Base-by-base conservation (phyloP, 2,329 filamentous ascomycete species). In the Chaetothyriales sp. region DNA sequence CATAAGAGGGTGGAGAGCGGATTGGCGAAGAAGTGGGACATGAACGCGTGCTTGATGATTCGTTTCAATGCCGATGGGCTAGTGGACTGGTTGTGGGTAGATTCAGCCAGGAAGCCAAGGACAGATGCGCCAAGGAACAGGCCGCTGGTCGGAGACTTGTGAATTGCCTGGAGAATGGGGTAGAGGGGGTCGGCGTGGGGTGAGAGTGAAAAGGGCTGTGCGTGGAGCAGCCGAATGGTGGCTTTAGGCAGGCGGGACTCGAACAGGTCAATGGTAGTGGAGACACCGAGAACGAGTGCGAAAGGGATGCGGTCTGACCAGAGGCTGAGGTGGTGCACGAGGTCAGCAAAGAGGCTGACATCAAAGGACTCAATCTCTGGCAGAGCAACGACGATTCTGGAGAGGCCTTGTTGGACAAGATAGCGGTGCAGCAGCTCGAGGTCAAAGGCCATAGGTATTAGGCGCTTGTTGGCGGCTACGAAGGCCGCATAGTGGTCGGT, bases 11-110 rank as follows among this genome's bases (percentile, higher is more conserved):
- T 61, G 32, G 73, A 73, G 2, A 79, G 62, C 5, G 74, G 71
- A 58, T 79, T 81, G 22, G 78, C 77, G 55, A 79, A 81, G 61
- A 78, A 80, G 56, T 79, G 75, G 7, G 75, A 75, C 78, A 82
- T 80, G 59, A 77, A 78, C 1, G 74, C 71, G 62, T 81, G 81
- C 68, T 79, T 74, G 12, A 79, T 61, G 45, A 71, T 70, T 51
- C 73, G 71, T 48, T 69, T 68, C 54, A 81, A 75, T 12, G 71
- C 70, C 51, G 77, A 73, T 0, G 74, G 71, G 44, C 74, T 79
- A 54, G 78, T 75, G n/a, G 80, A 73, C 57, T 78, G 75, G 57
- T 81, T 76, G 54, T 69, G 72, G 46, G 79, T 76, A 48, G 73
- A 71, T 51, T 79, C 74, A 44, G 80, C 65, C 26, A 79, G 65